Base-by-base conservation (phyloP, 306 rosid genomes). In the Pterocarpus santalinus region DNA sequence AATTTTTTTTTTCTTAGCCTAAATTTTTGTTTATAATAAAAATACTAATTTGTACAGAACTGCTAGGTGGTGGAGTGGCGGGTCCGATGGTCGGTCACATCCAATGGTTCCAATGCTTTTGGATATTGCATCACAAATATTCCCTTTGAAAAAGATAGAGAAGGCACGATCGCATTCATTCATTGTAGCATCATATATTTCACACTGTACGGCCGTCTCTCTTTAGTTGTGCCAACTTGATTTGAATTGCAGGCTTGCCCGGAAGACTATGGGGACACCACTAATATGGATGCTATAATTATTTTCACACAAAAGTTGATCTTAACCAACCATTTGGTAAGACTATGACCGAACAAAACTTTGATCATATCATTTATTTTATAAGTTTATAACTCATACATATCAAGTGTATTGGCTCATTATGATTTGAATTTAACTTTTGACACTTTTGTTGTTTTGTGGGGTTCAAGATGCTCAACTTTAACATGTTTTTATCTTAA, bases 41-140 rank as follows among this genome's bases (percentile, higher is more conserved):
- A 1, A 46, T 8, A 8, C 11, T 52, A 49, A 73, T 51, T 65
- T 3, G 69, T 73, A 65, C 53, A 32, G 10, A 2, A 47, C 53
- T 9, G 1, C 12, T 2, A 55, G 65, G 80, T 46, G 66, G 77
- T 73, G 76, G 72, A 55, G 76, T 17, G 52, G 71, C 64, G 44
- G 82, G 79, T 62, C 68, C 28, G 6, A 51, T 64, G 82, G 86
- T 87, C 78, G 90, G 86, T 82, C 88, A 79, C 85, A 33, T 73
- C 72, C 43, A 60, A 53, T 79, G 88, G 90, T 74, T 82, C 78
- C 53, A 34, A 70, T 64, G 86, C 72, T 82, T 84, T 64, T 56
- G 79, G 68, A 81, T 65, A 74, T 67, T 74, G n/a, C 82, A 80
- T 76, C 80, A 58, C 43, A 58, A 70, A 73, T 66, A 66, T 65